A percentile compares a stretch with the other conserved stretches of the same genome.
Evolutionary conservation across 495 filamentous ascomycete species (phyloP).

Genomic region (Neurospora sp.): DNA sequence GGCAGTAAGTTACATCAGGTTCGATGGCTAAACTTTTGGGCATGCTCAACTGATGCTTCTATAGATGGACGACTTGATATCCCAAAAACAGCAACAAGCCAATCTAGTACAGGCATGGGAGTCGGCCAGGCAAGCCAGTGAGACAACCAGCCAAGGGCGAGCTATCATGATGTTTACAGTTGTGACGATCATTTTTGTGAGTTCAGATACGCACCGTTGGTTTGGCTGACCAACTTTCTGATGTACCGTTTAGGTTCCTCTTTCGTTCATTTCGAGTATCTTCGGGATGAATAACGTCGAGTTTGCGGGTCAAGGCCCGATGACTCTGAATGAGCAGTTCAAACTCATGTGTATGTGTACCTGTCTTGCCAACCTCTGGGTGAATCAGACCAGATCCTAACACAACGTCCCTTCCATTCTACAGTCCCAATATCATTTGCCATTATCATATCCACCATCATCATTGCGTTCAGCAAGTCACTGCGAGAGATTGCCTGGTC

Average conservation of each 20-base stretch:
- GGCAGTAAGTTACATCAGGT: conserved; percentile 15
- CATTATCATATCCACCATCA: too few species aligned
- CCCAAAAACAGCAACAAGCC: conserved; percentile 55
- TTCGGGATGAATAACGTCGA: conserved; percentile 30
- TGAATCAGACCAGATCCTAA: too few species aligned
- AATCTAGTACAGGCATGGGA: conserved; percentile 49
- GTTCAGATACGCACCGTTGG: too few species aligned
- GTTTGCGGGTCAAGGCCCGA: neutral
- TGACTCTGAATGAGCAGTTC: neutral
- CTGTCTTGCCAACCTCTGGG: too few species aligned
- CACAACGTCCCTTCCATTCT: too few species aligned
- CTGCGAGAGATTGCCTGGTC: too few species aligned
- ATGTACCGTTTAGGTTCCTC: too few species aligned
- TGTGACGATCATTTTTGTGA: conserved; percentile 49
- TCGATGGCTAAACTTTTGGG: too few species aligned
- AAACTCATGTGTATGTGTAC: neutral
- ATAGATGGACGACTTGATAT: conserved; percentile 39
- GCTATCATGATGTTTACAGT: conserved; percentile 57
- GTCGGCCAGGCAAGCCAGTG: conserved; percentile 45
- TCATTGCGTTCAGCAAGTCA: too few species aligned
- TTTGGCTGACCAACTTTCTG: too few species aligned
- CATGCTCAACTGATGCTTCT: too few species aligned
- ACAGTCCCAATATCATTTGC: too few species aligned
- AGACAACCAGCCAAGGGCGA: conserved; percentile 45
- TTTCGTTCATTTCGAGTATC: conserved; percentile 24